Base-by-base conservation (phyloP, 306 rosid genomes). In the Hippophae tibetana region DNA sequence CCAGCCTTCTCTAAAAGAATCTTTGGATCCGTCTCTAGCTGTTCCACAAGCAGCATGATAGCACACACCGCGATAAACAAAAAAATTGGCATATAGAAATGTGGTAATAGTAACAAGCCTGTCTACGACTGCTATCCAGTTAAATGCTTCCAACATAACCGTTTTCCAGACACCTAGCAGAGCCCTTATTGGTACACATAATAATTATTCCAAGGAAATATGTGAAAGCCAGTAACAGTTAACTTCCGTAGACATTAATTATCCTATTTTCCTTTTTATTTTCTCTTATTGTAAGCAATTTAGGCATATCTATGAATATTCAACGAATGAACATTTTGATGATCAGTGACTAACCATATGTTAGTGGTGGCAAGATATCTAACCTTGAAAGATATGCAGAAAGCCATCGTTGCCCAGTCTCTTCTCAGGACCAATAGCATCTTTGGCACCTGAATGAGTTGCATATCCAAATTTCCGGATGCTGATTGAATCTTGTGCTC, bases 401-500 rank as follows among this genome's bases (percentile, higher is more conserved):
- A 92, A 47, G 97, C 93, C 48, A 6, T 58, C 47, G 97, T 94
- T 57, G 79, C 86, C 99, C 99, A 92, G 42, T 82, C 77, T 63
- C 70, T 71, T 78, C 85, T 77, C 23, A 92, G 86, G 57, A 84
- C 70, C 1, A 71, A 63, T 58, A 92, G 78, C 99, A 92, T 92
- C 82, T 92, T 92, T 41, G 99, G 97, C 77, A 88, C 95, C 69
- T 76, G 94, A 83, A 78, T 83, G 26, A 92, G 90, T 73, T 86
- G 78, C 79, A 88, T 85, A 41, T 92, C 92, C 75, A 86, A 80
- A 9, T 90, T 78, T 57, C 83, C 85, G 67, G 95, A 78, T 65
- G 86, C 95, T 42, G 96, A 92, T 80, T 88, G 97, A 69, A 88
- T 88, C 77, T 92, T 92, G 75, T 92, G 99, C 56, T 80, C 95